These are phyloP conservation scores for Cutaneotrichosporon mucoides DNA, from an alignment of 1,284 basidiomycete species.

Conservation along the genomic window DNA sequence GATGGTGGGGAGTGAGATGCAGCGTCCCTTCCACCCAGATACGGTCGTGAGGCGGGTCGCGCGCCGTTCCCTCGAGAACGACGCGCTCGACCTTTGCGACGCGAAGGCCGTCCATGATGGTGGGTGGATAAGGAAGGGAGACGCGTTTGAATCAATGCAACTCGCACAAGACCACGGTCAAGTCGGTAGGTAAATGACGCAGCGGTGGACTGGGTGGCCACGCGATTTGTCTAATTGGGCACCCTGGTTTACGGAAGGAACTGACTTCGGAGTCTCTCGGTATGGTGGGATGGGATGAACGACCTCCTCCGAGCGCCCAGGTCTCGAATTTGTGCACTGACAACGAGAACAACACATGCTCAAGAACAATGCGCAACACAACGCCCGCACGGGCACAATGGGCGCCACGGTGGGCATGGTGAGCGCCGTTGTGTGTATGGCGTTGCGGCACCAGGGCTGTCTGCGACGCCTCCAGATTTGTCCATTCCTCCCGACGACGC, in stretches of 20 bases:
- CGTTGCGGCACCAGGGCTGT: not conserved
- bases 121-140: not conserved
- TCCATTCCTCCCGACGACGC: not conserved
- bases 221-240: too few relatives aligned
- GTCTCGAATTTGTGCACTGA: too few relatives aligned
- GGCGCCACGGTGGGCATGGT: not conserved
- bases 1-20: conserved; percentile 89
- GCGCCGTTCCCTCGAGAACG: conserved; percentile 56
- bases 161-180: too few relatives aligned
- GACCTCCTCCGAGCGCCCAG: not conserved
- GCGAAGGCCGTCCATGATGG: conserved; percentile 51
- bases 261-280: not conserved
- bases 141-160: not conserved
- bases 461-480: not conserved
- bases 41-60: conserved; percentile 38
- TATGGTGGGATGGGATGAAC: too few relatives aligned
- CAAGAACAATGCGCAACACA: too few relatives aligned
- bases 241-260: not conserved
- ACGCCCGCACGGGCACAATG: too few relatives aligned
- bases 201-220: too few relatives aligned
- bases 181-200: too few relatives aligned
- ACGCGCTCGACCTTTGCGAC: conserved; percentile 66
- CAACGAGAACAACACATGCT: too few relatives aligned
- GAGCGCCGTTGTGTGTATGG: too few relatives aligned
- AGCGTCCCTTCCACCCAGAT: conserved; percentile 63